Percentiles rank a stretch among this genome's conserved stretches.
Evolutionary conservation across 2,329 filamentous ascomycete species (phyloP).

Genomic region (Epichloe sylvatica): DNA sequence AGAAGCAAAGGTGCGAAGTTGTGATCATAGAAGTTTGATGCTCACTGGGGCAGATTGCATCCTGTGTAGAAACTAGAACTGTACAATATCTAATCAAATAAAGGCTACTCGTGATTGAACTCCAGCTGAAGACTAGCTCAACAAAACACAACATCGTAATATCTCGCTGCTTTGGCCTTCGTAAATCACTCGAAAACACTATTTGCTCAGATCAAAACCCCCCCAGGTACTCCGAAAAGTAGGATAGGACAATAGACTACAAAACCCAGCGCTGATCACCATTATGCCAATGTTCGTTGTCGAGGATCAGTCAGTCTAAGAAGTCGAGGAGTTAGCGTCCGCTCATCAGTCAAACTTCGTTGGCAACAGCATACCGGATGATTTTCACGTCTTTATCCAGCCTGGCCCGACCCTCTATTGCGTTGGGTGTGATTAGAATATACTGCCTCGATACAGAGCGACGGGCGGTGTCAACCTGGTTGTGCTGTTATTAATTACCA

Average conservation of each 20-base stretch:
- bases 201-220: neutral
- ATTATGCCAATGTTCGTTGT: constrained; percentile 31
- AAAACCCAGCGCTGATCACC: neutral
- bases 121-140: neutral
- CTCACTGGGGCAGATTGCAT: neutral
- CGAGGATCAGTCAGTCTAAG: constrained; percentile 44
- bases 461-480: constrained; percentile 69
- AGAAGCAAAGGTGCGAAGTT: constrained; percentile 79
- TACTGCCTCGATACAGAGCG: constrained; percentile 84
- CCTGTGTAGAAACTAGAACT: neutral
- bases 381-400: constrained; percentile 61
- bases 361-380: constrained; percentile 41
- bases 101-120: neutral
- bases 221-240: neutral
- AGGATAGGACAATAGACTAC: neutral
- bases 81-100: neutral
- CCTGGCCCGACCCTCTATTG: constrained; percentile 48
- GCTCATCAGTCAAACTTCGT: neutral
- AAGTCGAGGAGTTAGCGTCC: neutral
- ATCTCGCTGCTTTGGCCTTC: neutral
- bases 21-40: constrained; percentile 24
- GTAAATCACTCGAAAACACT: neutral
- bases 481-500: constrained; percentile 2
- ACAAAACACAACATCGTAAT: neutral
- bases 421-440: constrained; percentile 89